Conservation (phyloP, 768 basidiomycete genomes). For the Tulasnella calospora region DNA sequence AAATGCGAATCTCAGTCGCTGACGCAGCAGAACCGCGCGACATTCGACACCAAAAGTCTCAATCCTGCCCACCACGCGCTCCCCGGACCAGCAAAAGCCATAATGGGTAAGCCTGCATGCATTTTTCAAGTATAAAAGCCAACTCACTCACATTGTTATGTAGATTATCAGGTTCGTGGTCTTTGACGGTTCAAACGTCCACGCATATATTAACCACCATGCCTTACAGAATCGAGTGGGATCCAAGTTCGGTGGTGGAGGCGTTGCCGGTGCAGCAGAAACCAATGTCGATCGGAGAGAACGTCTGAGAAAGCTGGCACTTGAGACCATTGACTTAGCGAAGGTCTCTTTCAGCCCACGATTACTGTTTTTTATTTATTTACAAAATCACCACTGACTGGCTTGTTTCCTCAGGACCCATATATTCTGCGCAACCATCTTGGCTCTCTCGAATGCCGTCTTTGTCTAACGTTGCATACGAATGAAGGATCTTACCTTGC, state of each 20-base stretch:
- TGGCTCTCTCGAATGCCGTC: slow-evolving; percentile 95
- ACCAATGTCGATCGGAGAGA: slow-evolving; percentile 93
- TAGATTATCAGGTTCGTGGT: background rate
- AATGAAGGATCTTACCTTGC: slow-evolving; percentile 99
- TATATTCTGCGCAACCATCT: slow-evolving; percentile 98
- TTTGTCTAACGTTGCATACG: slow-evolving; percentile 97
- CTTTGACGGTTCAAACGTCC: background rate
- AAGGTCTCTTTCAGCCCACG: slow-evolving; percentile 48
- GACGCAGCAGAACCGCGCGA: background rate
- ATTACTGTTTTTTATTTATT: background rate
- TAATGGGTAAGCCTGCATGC: background rate
- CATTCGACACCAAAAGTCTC: background rate
- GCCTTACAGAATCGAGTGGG: slow-evolving; percentile 78
- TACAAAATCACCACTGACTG: background rate
- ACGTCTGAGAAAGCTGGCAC: slow-evolving; percentile 86
- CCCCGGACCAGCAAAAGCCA: background rate
- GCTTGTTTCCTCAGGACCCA: slow-evolving; percentile 59
- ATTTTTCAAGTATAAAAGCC: background rate
- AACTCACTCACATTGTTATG: background rate
- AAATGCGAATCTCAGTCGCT: background rate
- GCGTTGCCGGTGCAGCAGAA: slow-evolving; percentile 92
- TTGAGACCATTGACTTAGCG: slow-evolving; percentile 96
- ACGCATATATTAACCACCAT: background rate
- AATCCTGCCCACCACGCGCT: background rate
- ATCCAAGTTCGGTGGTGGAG: slow-evolving; percentile 92